These are phyloP conservation scores for Cercospora janseana DNA, from an alignment of 2,329 filamentous ascomycete species.

Conservation along the genomic window DNA sequence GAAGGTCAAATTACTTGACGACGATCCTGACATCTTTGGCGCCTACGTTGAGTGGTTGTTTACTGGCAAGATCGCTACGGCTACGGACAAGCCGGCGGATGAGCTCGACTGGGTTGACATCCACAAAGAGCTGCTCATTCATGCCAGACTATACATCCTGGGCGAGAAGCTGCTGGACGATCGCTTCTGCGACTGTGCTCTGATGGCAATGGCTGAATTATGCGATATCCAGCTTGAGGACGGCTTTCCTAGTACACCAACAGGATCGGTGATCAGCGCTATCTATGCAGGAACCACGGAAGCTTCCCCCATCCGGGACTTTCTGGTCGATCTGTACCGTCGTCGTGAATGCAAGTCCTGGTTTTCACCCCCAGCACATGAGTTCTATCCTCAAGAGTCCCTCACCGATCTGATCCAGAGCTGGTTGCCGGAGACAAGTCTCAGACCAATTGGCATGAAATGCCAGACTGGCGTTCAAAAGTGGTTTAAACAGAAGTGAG, in stretches of 20 bases:
- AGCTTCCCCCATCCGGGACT: neutral
- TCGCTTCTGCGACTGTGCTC: neutral
- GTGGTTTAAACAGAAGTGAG: too few relatives aligned
- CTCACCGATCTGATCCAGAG: neutral
- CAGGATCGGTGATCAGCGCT: neutral
- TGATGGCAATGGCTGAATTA: neutral
- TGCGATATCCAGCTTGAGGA: neutral
- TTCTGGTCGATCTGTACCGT: neutral
- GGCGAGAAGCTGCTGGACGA: constrained; percentile 10
- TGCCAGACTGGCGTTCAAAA: too few relatives aligned
- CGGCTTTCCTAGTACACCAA: constrained; percentile 2
- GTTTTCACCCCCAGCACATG: neutral
- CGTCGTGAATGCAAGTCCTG: neutral
- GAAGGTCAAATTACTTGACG: constrained; percentile 12
- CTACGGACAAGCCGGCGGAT: neutral
- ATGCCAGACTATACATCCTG: constrained; percentile 10
- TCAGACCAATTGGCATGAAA: too few relatives aligned
- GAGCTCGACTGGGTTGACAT: constrained; percentile 2
- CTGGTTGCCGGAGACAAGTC: too few relatives aligned
- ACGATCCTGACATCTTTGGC: constrained; percentile 5
- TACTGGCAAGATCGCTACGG: neutral
- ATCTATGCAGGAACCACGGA: constrained; percentile 1
- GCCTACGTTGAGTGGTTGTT: constrained; percentile 21
- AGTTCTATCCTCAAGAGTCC: neutral
- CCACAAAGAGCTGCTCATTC: neutral